Evolutionary conservation across 257 asterid genomes (phyloP).

Genomic region (Ilex aquifolium): DNA sequence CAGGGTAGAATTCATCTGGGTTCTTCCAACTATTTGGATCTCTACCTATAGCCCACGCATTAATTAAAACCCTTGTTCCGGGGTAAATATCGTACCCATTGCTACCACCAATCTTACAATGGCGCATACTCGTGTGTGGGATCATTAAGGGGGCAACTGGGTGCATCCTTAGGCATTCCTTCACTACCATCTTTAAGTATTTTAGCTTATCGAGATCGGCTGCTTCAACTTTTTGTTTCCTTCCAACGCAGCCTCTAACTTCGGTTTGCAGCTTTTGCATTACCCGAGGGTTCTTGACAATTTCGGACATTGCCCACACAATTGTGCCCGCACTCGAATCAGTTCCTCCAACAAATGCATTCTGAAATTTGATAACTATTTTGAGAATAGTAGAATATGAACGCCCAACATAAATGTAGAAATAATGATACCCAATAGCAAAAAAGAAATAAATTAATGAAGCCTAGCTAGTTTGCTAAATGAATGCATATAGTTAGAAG

Average conservation of each 20-base stretch:
- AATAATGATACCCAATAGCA: no score
- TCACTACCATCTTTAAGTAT: constrained; percentile 21
- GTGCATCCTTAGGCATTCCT: constrained; percentile 36
- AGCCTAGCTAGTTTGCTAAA: no score
- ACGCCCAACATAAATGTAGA: no score
- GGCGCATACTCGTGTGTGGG: constrained; percentile 14
- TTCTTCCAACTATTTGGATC: constrained; percentile 19
- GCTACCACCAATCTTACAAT: constrained; percentile 4
- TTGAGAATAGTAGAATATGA: no score
- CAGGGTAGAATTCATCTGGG: constrained; percentile 18
- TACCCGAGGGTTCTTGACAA: constrained; percentile 12
- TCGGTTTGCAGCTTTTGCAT: constrained; percentile 25
- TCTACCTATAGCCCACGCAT: constrained; percentile 19
- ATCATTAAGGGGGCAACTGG: constrained; percentile 5
- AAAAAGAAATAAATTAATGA: no score
- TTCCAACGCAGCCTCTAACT: constrained; percentile 13
- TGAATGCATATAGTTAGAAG: no score
- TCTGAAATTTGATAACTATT: background rate
- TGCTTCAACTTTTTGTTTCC: constrained; percentile 6
- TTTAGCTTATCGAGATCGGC: constrained; percentile 13
- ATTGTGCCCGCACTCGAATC: constrained; percentile 17
- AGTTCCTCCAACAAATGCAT: constrained; percentile 20
- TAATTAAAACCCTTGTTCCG: constrained; percentile 12
- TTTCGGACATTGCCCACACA: constrained; percentile 26
- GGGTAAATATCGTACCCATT: constrained; percentile 8